These are phyloP conservation scores for Pythium plurisporium DNA, from an alignment of 352 stramenopile genomes.

Conservation along the genomic window DNA sequence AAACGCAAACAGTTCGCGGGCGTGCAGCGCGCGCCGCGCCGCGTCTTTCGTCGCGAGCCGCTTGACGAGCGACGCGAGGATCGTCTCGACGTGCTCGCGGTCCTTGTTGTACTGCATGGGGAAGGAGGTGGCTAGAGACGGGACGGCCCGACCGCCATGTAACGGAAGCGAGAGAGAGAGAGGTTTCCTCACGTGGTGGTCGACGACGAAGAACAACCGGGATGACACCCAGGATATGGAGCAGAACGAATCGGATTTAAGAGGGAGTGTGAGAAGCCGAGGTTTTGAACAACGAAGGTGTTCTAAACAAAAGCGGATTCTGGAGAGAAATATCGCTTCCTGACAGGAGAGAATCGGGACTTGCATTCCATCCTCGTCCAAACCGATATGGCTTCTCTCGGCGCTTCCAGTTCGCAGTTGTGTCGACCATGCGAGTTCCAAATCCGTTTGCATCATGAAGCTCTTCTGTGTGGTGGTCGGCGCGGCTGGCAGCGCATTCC, in stretches of 20 bases:
- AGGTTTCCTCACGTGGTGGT: not conserved
- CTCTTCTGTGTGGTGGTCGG: not conserved
- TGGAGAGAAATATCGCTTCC: no score
- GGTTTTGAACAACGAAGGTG: constrained; percentile 2
- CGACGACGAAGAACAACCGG: no score
- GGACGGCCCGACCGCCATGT: not conserved
- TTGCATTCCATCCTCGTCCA: no score
- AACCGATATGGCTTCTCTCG: no score
- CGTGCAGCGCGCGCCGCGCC: constrained; percentile 30
- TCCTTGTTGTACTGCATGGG: constrained; percentile 39
- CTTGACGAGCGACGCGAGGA: constrained; percentile 60
- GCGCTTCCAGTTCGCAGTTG: no score
- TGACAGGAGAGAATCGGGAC: no score
- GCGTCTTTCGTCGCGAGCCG: constrained; percentile 46
- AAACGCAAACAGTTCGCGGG: constrained; percentile 53
- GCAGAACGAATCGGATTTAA: not conserved
- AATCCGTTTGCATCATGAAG: not conserved
- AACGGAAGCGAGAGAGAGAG: not conserved
- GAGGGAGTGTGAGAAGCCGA: not conserved
- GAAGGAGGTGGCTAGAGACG: no score
- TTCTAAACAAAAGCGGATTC: constrained; percentile 7
- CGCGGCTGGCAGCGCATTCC: not conserved
- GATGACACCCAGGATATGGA: not conserved
- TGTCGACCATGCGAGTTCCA: no score
- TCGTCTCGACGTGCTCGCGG: constrained; percentile 60